Evolutionary conservation across 805 yeast species (phyloP).

Genomic region (Debaryomyces castellii): DNA sequence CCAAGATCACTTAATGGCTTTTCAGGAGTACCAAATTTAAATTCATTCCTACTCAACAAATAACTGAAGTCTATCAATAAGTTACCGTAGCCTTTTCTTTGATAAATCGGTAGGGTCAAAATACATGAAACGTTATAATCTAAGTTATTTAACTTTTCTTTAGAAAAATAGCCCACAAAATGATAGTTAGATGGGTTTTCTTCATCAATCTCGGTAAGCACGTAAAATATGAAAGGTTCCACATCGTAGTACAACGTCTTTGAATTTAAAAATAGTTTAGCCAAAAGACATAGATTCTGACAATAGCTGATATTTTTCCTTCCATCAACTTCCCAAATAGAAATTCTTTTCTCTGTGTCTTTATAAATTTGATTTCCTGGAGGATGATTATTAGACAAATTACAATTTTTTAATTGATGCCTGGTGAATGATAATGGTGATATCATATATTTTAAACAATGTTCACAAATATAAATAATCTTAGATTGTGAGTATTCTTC

Average conservation of each 20-base stretch:
- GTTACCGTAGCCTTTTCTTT: slow-evolving; percentile 86
- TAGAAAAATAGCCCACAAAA: slow-evolving; percentile 93
- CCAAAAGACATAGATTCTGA: slow-evolving; percentile 85
- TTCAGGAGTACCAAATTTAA: slow-evolving; percentile 88
- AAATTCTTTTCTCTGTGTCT: slow-evolving; percentile 26
- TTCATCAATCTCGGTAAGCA: slow-evolving; percentile 67
- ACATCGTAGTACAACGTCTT: slow-evolving; percentile 93
- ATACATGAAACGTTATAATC: slow-evolving; percentile 89
- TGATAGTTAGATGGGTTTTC: slow-evolving; percentile 49
- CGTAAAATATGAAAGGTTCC: slow-evolving; percentile 90
- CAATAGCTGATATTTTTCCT: slow-evolving; percentile 78
- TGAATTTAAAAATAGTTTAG: slow-evolving; percentile 85
- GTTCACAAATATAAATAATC: slow-evolving; percentile 76
- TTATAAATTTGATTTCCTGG: slow-evolving; percentile 50
- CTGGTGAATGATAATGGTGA: slow-evolving; percentile 66
- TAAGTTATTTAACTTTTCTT: slow-evolving; percentile 74
- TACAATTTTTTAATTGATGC: slow-evolving; percentile 72
- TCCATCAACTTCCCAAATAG: slow-evolving; percentile 67
- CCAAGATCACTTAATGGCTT: slow-evolving; percentile 91
- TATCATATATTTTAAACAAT: slow-evolving; percentile 76
- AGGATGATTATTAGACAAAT: slow-evolving; percentile 55
- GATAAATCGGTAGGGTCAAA: slow-evolving; percentile 82
- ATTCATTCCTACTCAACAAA: slow-evolving; percentile 70
- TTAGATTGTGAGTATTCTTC: slow-evolving; percentile 69
- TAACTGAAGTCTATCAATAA: slow-evolving; percentile 89